These are phyloP conservation scores for Colletotrichum sp. DNA, from an alignment of 2,329 filamentous ascomycete genomes.

Conservation along the genomic window DNA sequence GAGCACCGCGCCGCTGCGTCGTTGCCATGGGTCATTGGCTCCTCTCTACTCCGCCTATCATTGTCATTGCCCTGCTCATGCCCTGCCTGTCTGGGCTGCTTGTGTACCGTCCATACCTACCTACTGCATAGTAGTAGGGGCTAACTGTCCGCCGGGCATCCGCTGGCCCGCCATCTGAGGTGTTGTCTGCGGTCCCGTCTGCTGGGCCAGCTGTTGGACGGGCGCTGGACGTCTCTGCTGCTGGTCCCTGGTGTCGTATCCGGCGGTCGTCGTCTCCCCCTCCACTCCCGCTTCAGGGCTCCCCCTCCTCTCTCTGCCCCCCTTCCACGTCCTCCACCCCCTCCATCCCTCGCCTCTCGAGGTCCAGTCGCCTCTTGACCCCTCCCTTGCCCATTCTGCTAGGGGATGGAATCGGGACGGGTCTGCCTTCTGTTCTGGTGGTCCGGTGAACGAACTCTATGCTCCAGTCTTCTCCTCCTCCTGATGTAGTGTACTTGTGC, in stretches of 20 bases:
- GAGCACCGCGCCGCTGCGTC: not conserved
- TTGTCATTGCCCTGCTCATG: not conserved
- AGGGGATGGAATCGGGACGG: not conserved
- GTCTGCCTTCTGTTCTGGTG: conserved; percentile 1
- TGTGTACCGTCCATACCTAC: not conserved
- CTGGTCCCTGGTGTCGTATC: not conserved
- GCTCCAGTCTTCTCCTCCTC: not conserved
- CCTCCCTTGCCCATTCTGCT: conserved; percentile 18
- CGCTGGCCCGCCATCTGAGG: not conserved
- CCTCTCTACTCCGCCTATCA: not conserved
- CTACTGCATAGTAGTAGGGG: not conserved
- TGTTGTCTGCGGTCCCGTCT: not conserved
- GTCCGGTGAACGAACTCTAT: conserved; percentile 15
- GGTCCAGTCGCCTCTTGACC: not conserved
- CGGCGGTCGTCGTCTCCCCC: not conserved
- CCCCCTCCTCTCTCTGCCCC: not conserved
- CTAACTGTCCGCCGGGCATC: not conserved
- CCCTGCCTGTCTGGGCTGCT: not conserved
- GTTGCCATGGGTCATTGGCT: not conserved
- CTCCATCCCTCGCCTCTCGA: not conserved
- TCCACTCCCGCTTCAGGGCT: conserved; percentile 2
- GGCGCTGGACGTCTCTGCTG: not conserved
- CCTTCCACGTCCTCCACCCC: not conserved
- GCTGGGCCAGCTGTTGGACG: not conserved
- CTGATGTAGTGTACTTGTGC: conserved; percentile 1